Base-by-base conservation (phyloP, 2,329 filamentous ascomycete genomes). In the Paecilomyces sp. region DNA sequence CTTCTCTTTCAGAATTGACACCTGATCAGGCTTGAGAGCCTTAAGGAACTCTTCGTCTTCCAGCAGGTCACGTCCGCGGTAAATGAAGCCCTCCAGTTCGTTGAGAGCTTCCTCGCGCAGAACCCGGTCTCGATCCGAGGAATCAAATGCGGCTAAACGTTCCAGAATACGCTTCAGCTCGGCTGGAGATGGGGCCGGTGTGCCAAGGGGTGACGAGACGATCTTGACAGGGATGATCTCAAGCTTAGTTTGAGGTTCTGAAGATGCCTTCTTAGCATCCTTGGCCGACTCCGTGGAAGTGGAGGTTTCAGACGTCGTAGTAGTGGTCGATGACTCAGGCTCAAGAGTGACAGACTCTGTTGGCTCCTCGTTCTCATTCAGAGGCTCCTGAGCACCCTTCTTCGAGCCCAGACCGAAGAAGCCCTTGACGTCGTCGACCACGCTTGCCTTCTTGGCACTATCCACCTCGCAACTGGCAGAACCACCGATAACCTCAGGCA, bases 381-480 rank as follows among this genome's bases (percentile, higher is more conserved):
- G 71, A 7, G 83, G 79, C 63, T 84, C 82, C 75, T 96, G 89
- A 59, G 93, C 90, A 63, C 89, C 89, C 77, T 96, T 96, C 77
- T 91, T 91, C 69, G 90, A 90, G 28, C 93, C 94, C 71, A 97
- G 92, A 5, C 94, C 94, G 71, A 99, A 95, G 63, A 97, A 85
- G 64, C 92, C 95, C 82, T 99, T 99, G 65, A 97, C 91, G 52
- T 91, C 92, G 70, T 96, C 93, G 55, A 97, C 90, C 55, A 97
- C 84, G 57, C 88, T 87, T 64, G 90, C 90, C 73, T 92, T 91
- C 75, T 85, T 85, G 8, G 77, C 74, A 3, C 82, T 83, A 57
- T 95, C 90, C 28, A 88, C 85, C 72, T 96, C 90, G 70, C 94
- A 99, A 73, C 92, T 92, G 5, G 94, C 87, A 59, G 83, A 83